Conservation (phyloP, 2,329 filamentous ascomycete genomes). For the Colletotrichum euphorbiae region DNA sequence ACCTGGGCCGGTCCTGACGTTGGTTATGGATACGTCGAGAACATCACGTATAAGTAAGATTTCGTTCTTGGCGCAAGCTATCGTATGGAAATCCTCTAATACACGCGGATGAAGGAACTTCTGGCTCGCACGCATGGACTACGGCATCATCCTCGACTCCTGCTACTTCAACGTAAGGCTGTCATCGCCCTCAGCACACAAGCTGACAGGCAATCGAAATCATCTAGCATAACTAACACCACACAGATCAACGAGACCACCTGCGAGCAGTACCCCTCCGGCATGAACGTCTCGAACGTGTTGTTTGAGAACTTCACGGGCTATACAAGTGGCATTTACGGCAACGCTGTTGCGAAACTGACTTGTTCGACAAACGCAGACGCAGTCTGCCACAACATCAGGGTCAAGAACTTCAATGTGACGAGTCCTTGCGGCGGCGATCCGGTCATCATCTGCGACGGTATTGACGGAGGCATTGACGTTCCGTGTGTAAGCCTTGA, state of each 20-base stretch:
- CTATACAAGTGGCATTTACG: slow-evolving; percentile 66
- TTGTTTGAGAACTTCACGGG: slow-evolving; percentile 69
- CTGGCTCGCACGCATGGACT: slow-evolving; percentile 68
- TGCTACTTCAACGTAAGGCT: slow-evolving; percentile 63
- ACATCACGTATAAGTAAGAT: slow-evolving; percentile 64
- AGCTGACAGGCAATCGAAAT: neutral
- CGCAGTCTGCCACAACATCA: slow-evolving; percentile 68
- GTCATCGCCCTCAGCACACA: neutral
- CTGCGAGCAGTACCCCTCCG: slow-evolving; percentile 65
- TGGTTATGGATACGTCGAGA: slow-evolving; percentile 71
- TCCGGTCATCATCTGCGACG: slow-evolving; percentile 63
- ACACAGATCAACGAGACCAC: slow-evolving; percentile 54
- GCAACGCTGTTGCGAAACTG: slow-evolving; percentile 64
- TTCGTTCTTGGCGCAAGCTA: neutral
- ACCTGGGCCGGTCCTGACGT: slow-evolving; percentile 68
- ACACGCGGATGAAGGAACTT: slow-evolving; percentile 56
- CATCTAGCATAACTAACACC: neutral
- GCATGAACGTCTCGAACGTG: slow-evolving; percentile 70
- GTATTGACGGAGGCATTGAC: slow-evolving; percentile 51
- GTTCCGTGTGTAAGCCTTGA: slow-evolving; percentile 46
- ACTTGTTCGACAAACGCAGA: slow-evolving; percentile 64
- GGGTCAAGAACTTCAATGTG: slow-evolving; percentile 65
- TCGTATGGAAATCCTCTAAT: neutral
- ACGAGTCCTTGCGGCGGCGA: slow-evolving; percentile 60
- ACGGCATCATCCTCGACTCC: slow-evolving; percentile 68